Conservation (phyloP, 805 yeast genomes). For the Kodamaea laetipori region DNA sequence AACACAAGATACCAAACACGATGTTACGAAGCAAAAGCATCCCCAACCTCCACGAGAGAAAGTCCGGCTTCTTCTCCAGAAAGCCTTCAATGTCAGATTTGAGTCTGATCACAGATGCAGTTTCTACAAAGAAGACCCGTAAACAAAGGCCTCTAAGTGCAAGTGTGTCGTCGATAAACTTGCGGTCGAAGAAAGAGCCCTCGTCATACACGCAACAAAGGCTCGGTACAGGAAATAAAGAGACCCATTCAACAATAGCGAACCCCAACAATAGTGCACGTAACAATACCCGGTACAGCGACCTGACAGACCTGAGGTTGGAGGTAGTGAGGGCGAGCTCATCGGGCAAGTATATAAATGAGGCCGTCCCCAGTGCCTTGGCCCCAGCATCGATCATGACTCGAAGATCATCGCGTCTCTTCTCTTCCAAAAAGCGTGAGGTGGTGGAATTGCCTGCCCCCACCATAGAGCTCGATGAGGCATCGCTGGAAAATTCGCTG, state of each 20-base stretch:
- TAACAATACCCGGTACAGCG: not conserved
- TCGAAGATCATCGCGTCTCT: not conserved
- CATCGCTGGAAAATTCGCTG: constrained; percentile 6
- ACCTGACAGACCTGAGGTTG: constrained; percentile 1
- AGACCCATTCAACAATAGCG: constrained; percentile 13
- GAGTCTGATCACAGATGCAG: not conserved
- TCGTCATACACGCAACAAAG: constrained; percentile 4
- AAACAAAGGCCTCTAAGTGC: constrained; percentile 20
- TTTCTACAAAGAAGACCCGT: constrained; percentile 7
- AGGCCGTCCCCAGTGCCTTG: not conserved
- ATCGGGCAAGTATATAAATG: not conserved
- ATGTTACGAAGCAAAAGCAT: constrained; percentile 34
- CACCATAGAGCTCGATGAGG: constrained; percentile 13
- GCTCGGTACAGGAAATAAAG: not conserved
- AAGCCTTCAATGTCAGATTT: constrained; percentile 6
- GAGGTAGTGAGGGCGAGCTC: constrained; percentile 20
- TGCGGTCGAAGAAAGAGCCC: constrained; percentile 1
- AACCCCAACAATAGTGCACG: constrained; percentile 5
- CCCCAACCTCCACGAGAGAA: constrained; percentile 24
- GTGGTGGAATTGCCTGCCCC: constrained; percentile 7
- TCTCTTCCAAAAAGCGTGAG: not conserved
- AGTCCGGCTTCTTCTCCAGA: constrained; percentile 12
- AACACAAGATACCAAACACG: constrained; percentile 3
- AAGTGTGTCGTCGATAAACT: constrained; percentile 15
- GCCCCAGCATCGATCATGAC: constrained; percentile 1